Evolutionary conservation across 129 eudicot species (phyloP).

Genomic region (Apium graveolens): DNA sequence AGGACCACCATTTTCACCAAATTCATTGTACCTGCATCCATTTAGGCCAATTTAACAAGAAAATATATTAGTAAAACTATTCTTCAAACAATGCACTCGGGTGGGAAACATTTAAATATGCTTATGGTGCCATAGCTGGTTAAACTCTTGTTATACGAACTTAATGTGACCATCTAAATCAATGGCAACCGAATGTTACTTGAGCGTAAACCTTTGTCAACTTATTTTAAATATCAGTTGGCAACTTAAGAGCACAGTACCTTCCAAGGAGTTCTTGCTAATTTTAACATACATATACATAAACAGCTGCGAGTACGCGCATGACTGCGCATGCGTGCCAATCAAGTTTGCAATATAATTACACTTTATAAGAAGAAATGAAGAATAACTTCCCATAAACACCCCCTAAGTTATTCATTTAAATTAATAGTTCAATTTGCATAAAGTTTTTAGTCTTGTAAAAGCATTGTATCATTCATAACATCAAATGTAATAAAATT

Average conservation of each 20-base stretch:
- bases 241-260: background rate
- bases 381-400: background rate
- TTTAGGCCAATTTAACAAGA: slow-evolving; percentile 3
- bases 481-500: background rate
- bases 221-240: background rate
- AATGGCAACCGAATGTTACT: background rate
- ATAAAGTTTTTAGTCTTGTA: background rate
- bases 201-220: background rate
- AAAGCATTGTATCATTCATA: background rate
- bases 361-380: background rate
- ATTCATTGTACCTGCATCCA: slow-evolving; percentile 67
- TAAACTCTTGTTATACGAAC: background rate
- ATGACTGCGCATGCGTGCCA: no score
- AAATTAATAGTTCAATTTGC: background rate
- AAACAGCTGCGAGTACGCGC: background rate
- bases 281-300: background rate
- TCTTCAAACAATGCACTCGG: background rate
- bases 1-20: slow-evolving; percentile 82
- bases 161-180: background rate
- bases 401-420: background rate
- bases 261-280: background rate
- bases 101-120: background rate
- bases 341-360: no score
- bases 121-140: background rate
- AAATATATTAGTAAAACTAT: background rate